Percentiles rank a stretch among this genome's conserved stretches.
These are phyloP conservation scores for Fusarium sp. DNA, from an alignment of 2,329 filamentous ascomycete genomes.

Conservation along the genomic window DNA sequence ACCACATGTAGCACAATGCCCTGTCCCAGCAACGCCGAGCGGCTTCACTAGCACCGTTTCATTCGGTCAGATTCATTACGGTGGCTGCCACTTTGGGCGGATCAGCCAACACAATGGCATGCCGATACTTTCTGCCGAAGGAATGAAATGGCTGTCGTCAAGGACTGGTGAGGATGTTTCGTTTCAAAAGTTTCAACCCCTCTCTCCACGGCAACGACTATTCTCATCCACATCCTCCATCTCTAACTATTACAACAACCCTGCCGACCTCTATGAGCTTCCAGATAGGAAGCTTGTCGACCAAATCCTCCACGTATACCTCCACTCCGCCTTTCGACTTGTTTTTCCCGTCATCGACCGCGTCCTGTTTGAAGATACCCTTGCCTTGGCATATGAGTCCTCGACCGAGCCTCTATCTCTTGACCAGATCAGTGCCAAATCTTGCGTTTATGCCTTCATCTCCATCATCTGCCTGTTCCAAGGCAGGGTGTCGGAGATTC, in stretches of 20 bases:
- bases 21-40: background rate
- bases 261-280: conserved; percentile 21
- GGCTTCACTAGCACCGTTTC: conserved; percentile 25
- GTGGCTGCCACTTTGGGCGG: conserved; percentile 38
- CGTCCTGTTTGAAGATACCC: conserved; percentile 58
- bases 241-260: background rate
- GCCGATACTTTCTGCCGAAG: conserved; percentile 35
- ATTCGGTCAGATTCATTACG: conserved; percentile 41
- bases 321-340: conserved; percentile 51
- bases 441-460: conserved; percentile 62
- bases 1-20: background rate
- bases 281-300: conserved; percentile 44
- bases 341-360: conserved; percentile 63
- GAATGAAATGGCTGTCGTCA: conserved; percentile 32
- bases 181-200: background rate
- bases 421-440: conserved; percentile 52
- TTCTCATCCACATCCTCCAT: background rate
- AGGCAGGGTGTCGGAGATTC: conserved; percentile 12
- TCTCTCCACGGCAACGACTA: background rate
- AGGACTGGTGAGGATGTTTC: conserved; percentile 33
- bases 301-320: conserved; percentile 37
- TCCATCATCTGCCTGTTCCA: conserved; percentile 48
- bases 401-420: conserved; percentile 22
- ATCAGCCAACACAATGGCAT: conserved; percentile 41
- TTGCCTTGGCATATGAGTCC: conserved; percentile 57